Conservation (phyloP, 1,284 basidiomycete species). For the Pascua guehoae region DNA sequence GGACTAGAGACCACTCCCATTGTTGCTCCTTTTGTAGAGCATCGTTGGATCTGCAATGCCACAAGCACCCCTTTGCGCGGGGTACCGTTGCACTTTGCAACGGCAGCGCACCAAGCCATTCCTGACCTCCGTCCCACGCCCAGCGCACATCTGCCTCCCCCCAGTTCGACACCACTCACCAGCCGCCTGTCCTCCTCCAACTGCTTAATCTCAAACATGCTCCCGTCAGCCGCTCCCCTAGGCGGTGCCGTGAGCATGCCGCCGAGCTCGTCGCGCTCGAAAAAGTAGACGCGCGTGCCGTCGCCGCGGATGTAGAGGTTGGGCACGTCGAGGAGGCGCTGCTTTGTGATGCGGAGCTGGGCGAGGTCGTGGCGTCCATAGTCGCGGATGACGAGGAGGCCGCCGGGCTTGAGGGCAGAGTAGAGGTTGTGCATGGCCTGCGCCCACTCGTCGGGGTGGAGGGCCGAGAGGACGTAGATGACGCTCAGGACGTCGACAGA, state of each 20-base stretch:
- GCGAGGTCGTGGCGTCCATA: constrained; percentile 93
- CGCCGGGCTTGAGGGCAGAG: constrained; percentile 84
- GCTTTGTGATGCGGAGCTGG: constrained; percentile 86
- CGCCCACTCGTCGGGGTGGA: constrained; percentile 90
- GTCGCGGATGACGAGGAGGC: constrained; percentile 80
- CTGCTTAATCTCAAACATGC: constrained; percentile 66
- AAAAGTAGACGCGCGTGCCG: constrained; percentile 95
- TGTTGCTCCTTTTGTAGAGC: not conserved
- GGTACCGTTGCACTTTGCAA: no score
- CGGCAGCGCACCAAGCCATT: no score
- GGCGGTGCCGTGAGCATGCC: constrained; percentile 67
- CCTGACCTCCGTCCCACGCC: no score
- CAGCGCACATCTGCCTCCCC: no score
- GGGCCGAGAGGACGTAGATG: constrained; percentile 89
- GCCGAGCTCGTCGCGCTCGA: constrained; percentile 76
- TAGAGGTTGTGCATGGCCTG: constrained; percentile 80
- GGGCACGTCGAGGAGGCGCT: constrained; percentile 84
- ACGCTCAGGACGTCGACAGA: constrained; percentile 85
- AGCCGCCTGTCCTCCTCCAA: constrained; percentile 84
- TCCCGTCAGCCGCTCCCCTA: constrained; percentile 1
- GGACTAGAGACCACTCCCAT: not conserved
- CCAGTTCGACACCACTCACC: constrained; percentile 25
- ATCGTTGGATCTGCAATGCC: no score
- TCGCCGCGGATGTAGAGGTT: constrained; percentile 95
- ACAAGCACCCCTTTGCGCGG: no score